Percentiles rank a stretch among this genome's conserved stretches.
Evolutionary conservation across 805 yeast genomes (phyloP).

Genomic region (Kazachstania africana): DNA sequence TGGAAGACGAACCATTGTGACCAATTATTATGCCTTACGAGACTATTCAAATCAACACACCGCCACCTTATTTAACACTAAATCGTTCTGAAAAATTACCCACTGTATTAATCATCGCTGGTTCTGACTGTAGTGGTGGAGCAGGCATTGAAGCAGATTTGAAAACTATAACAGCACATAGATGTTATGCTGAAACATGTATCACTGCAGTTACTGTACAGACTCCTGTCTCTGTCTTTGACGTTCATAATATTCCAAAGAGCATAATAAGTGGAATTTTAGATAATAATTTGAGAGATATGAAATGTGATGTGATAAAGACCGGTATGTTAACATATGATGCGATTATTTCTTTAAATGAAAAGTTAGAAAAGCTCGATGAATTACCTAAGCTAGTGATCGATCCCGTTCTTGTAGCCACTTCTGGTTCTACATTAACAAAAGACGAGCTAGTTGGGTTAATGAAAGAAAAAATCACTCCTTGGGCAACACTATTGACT

Average conservation of each 20-base stretch:
- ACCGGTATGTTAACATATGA: conserved; percentile 64
- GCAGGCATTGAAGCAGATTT: conserved; percentile 89
- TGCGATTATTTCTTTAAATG: conserved; percentile 37
- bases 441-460: conserved; percentile 30
- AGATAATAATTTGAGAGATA: conserved; percentile 45
- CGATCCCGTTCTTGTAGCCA: conserved; percentile 79
- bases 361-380: conserved; percentile 25
- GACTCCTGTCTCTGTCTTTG: conserved; percentile 37
- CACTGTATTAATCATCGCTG: conserved; percentile 44
- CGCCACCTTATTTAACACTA: conserved; percentile 23
- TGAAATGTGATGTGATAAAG: conserved; percentile 54
- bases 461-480: conserved; percentile 36
- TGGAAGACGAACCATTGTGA: too few species aligned
- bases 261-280: conserved; percentile 38
- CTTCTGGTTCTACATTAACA: conserved; percentile 57
- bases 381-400: conserved; percentile 36
- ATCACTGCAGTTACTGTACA: conserved; percentile 75
- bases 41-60: conserved; percentile 15
- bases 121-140: conserved; percentile 81
- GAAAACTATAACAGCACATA: conserved; percentile 64
- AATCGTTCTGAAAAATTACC: conserved; percentile 23
- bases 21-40: conserved; percentile 11
- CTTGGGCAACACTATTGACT: conserved; percentile 49
- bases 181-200: conserved; percentile 67
- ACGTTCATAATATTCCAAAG: conserved; percentile 32